Base-by-base conservation (phyloP, 257 asterid genomes). In the Gentiana straminea region DNA sequence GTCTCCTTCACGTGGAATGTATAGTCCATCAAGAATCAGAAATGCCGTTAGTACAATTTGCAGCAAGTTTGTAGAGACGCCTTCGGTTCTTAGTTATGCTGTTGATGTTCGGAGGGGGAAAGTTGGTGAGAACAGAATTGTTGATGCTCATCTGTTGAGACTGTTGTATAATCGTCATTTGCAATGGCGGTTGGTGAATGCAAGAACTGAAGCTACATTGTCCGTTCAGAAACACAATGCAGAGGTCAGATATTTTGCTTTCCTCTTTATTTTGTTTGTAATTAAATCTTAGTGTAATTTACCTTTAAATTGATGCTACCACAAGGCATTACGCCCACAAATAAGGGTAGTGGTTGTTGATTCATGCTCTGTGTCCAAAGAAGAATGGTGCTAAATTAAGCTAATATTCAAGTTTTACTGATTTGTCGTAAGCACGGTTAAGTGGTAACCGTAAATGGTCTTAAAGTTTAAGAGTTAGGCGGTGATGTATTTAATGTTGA, bases 71-170 rank as follows among this genome's bases (percentile, higher is more conserved):
- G 59, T 59, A 49, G 98, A 84, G 70, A 75, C 95, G 8, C 95
- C 98, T 49, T 87, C 97, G 1, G 96, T 91, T 47, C 97, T 84
- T 75, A 85, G 97, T 73, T 92, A 73, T 75, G 89, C 95, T 54
- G 97, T 85, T 56, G 97, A 89, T 72, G 80, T 89, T 59, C 73
- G 93, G 78, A 84, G 97, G 75, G 95, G 92, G 47, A 91, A 84
- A 77, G 94, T 84, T 13, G 98, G 94, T 70, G 97, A 83, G 76
- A 81, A 78, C 67, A 69, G 76, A 70, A 88, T 85, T 49, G 71
- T 85, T 5, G 97, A 88, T 65, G 98, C 95, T 52, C 96, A 83
- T 63, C 54, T 79, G 37, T 68, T 92, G 80, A 82, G 95, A 68
- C 94, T 92, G 77, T 67, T 92, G 50, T 85, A 92, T 70, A 88